Conservation (phyloP, 2,329 filamentous ascomycete species). For the Ciborinia camelliae region DNA sequence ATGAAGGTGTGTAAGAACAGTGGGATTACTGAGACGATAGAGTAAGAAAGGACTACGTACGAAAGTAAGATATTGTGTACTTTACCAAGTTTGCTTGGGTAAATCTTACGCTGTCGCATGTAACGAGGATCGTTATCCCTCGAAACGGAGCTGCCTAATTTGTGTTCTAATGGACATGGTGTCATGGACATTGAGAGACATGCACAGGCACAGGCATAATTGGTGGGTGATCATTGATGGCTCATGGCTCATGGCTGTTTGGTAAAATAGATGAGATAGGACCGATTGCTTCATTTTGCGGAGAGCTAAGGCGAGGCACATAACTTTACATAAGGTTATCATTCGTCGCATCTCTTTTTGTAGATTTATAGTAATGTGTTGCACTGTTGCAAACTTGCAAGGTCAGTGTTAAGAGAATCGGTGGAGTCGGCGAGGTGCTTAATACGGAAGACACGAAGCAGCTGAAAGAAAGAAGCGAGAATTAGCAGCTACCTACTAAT, state of each 20-base stretch:
- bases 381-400: not conserved
- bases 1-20: not conserved
- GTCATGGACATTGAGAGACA: not conserved
- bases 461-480: constrained; percentile 12
- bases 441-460: not conserved
- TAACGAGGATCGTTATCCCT: constrained; percentile 12
- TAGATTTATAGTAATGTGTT: not conserved
- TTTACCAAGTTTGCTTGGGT: not conserved
- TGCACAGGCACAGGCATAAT: not conserved
- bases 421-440: not conserved
- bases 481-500: not conserved
- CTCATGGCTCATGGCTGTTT: not conserved
- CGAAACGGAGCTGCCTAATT: constrained; percentile 11
- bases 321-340: not conserved
- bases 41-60: not conserved
- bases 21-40: not conserved
- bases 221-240: not conserved
- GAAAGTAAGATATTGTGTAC: constrained; percentile 11
- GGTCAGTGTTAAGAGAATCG: not conserved
- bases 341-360: not conserved
- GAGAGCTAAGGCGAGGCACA: not conserved
- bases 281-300: constrained; percentile 11
- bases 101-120: constrained; percentile 12
- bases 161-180: constrained; percentile 3
- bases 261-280: constrained; percentile 14